phyloP scores from a whole-genome alignment of 208 protist genomes.

The Trichomonas tenax region DNA sequence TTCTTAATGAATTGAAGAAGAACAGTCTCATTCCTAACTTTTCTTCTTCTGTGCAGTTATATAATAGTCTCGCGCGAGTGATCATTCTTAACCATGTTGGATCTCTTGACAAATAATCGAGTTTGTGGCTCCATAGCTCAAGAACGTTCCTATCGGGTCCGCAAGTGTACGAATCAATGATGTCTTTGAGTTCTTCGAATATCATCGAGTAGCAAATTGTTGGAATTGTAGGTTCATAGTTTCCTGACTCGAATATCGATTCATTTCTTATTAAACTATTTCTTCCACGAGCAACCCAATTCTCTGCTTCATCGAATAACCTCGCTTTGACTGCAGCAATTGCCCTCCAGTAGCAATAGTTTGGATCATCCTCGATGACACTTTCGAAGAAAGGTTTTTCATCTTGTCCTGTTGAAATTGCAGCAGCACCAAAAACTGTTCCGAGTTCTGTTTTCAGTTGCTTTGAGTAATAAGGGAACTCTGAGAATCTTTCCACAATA shows the following conservation, averaged over 20 bases:
- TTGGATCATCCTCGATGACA: neutral
- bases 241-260: neutral
- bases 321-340: neutral
- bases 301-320: neutral
- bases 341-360: neutral
- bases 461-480: neutral
- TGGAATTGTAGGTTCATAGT: slow-evolving; percentile 3
- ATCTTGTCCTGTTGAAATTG: neutral
- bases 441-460: neutral
- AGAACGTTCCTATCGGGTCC: neutral
- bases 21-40: neutral
- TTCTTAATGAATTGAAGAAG: neutral
- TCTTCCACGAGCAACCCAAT: neutral
- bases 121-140: neutral
- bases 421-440: neutral
- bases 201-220: neutral
- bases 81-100: neutral
- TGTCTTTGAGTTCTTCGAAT: neutral
- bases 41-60: neutral
- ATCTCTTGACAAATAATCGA: neutral
- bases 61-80: neutral
- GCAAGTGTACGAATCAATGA: neutral
- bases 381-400: neutral
- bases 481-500: neutral
- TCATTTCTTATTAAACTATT: neutral